Evolutionary conservation across 164 flowering plant genomes (phyloP).

Genomic region (Protea cynaroides): DNA sequence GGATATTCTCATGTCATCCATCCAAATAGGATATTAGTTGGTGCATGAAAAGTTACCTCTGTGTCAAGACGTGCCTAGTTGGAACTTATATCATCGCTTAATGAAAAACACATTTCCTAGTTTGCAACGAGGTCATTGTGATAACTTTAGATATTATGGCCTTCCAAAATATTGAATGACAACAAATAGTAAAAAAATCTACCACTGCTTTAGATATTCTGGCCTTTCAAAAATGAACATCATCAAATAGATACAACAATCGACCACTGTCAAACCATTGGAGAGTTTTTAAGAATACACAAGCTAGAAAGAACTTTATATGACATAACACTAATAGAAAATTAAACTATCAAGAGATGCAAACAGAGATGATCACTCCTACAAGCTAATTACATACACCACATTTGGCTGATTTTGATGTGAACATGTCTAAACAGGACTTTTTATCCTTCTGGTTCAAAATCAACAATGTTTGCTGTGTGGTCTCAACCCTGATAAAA

Average conservation of each 20-base stretch:
- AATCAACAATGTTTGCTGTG: slow-evolving; percentile 13
- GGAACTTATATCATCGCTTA: no score
- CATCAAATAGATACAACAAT: background rate
- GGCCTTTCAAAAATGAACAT: background rate
- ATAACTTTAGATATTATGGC: background rate
- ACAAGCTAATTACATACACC: background rate
- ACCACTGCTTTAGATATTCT: background rate
- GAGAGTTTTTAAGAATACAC: background rate
- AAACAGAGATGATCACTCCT: background rate
- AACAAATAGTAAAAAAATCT: no score
- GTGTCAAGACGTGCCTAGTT: no score
- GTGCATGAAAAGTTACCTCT: no score
- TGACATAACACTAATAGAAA: background rate
- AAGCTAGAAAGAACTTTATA: background rate
- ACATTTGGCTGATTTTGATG: background rate
- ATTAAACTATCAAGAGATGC: background rate
- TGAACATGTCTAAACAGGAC: background rate
- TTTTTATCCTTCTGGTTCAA: slow-evolving; percentile 1
- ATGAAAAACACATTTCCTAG: no score
- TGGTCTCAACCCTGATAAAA: slow-evolving; percentile 40
- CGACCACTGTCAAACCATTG: background rate
- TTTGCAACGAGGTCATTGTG: background rate
- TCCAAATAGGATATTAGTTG: no score
- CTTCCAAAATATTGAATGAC: no score
- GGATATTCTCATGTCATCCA: no score